Evolutionary conservation across 1,284 basidiomycete species (phyloP).

Genomic region (Paramarasmius palmivorus): DNA sequence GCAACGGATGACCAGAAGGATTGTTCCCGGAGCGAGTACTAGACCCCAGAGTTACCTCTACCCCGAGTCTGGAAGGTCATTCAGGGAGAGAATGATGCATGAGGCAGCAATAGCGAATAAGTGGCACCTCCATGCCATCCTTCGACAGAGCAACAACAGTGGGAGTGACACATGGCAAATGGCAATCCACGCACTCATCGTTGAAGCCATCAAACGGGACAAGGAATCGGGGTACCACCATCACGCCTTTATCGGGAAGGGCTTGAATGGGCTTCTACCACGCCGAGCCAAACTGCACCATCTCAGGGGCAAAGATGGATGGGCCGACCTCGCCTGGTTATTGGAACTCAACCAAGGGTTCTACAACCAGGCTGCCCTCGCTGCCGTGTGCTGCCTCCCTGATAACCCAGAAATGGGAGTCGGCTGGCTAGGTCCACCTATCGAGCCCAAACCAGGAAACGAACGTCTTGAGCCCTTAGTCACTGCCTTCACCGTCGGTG

Average conservation of each 20-base stretch:
- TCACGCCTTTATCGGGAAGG: conserved; percentile 23
- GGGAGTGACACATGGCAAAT: conserved; percentile 23
- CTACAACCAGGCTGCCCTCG: conserved; percentile 24
- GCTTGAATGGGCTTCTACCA: conserved; percentile 26
- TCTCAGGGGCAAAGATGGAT: conserved; percentile 21
- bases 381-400: conserved; percentile 19
- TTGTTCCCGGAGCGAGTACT: too few species aligned
- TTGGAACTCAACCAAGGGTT: conserved; percentile 28
- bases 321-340: conserved; percentile 27
- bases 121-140: conserved; percentile 27
- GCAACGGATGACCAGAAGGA: too few species aligned
- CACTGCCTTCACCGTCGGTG: conserved; percentile 20
- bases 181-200: conserved; percentile 25
- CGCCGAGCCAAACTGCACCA: conserved; percentile 21
- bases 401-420: conserved; percentile 8
- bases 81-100: conserved; percentile 17
- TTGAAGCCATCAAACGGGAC: conserved; percentile 24
- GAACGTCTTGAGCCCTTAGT: conserved; percentile 24
- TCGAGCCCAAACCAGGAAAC: conserved; percentile 19
- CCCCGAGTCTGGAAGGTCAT: too few species aligned
- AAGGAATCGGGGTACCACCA: conserved; percentile 14
- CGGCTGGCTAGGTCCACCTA: conserved; percentile 23
- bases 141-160: conserved; percentile 22
- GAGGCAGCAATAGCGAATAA: conserved; percentile 15
- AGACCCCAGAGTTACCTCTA: too few species aligned